phyloP scores from a whole-genome alignment of 352 stramenopile species.

The Thalassiosira exigua region DNA sequence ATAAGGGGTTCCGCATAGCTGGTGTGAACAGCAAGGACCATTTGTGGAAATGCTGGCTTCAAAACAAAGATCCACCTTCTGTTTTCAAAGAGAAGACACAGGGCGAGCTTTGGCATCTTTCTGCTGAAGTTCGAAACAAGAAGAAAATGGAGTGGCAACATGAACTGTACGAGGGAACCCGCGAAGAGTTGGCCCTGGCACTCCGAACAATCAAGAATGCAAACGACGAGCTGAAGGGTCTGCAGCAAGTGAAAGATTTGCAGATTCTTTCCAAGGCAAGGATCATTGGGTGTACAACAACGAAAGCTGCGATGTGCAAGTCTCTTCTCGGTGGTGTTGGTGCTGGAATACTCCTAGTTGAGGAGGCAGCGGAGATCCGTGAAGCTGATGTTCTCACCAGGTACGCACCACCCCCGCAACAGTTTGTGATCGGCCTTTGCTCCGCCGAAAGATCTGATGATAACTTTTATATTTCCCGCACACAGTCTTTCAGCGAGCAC shows the following conservation, averaged over 20 bases:
- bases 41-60: slow-evolving; percentile 32
- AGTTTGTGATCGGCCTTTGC: too few relatives aligned
- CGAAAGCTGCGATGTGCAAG: slow-evolving; percentile 83
- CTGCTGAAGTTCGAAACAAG: slow-evolving; percentile 3
- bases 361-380: slow-evolving; percentile 87
- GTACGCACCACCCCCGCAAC: too few relatives aligned
- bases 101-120: slow-evolving; percentile 21
- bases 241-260: slow-evolving; percentile 22
- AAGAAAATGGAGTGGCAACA: slow-evolving; percentile 28
- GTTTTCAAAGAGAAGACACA: slow-evolving; percentile 17
- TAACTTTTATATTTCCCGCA: neutral
- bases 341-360: slow-evolving; percentile 83
- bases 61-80: slow-evolving; percentile 18
- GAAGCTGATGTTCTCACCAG: slow-evolving; percentile 65
- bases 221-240: slow-evolving; percentile 15
- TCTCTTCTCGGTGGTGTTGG: slow-evolving; percentile 76
- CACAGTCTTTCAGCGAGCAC: slow-evolving; percentile 63
- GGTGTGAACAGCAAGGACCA: slow-evolving; percentile 9
- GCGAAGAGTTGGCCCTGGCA: slow-evolving; percentile 19
- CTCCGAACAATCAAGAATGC: slow-evolving; percentile 29
- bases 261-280: slow-evolving; percentile 30
- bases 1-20: slow-evolving; percentile 20
- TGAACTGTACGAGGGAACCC: slow-evolving; percentile 13
- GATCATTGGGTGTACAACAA: slow-evolving; percentile 87
- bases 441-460: too few relatives aligned